Evolutionary conservation across 306 rosid genomes (phyloP).

Genomic region (Sicyos baderoa): DNA sequence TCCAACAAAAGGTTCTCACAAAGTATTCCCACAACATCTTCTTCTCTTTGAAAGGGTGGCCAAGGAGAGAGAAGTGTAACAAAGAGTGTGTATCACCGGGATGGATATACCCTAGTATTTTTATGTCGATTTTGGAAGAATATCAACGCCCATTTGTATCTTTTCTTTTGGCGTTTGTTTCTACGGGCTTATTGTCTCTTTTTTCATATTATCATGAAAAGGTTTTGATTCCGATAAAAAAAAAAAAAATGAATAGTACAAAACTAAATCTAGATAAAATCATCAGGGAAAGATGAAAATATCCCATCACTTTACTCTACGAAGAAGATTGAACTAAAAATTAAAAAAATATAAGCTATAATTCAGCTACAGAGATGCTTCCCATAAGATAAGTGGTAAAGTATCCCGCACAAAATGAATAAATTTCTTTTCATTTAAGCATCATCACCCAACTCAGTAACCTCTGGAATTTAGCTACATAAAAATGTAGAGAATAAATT

Average conservation of each 20-base stretch:
- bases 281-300: background rate
- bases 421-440: background rate
- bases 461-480: background rate
- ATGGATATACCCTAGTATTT: background rate
- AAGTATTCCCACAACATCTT: too few relatives aligned
- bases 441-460: background rate
- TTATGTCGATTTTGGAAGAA: too few relatives aligned
- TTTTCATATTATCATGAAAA: too few relatives aligned
- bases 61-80: too few relatives aligned
- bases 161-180: too few relatives aligned
- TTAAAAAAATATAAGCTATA: background rate
- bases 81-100: too few relatives aligned
- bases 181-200: too few relatives aligned
- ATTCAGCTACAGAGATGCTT: background rate
- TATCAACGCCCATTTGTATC: too few relatives aligned
- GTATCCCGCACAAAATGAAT: background rate
- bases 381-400: background rate
- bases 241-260: too few relatives aligned
- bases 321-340: background rate
- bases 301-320: background rate
- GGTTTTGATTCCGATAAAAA: too few relatives aligned
- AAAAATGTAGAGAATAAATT: constrained; percentile 3
- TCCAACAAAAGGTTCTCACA: too few relatives aligned
- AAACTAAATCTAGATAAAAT: background rate
- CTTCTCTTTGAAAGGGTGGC: too few relatives aligned